These are phyloP conservation scores for Venustampulla echinocandica DNA, from an alignment of 495 filamentous ascomycete genomes.

Conservation along the genomic window DNA sequence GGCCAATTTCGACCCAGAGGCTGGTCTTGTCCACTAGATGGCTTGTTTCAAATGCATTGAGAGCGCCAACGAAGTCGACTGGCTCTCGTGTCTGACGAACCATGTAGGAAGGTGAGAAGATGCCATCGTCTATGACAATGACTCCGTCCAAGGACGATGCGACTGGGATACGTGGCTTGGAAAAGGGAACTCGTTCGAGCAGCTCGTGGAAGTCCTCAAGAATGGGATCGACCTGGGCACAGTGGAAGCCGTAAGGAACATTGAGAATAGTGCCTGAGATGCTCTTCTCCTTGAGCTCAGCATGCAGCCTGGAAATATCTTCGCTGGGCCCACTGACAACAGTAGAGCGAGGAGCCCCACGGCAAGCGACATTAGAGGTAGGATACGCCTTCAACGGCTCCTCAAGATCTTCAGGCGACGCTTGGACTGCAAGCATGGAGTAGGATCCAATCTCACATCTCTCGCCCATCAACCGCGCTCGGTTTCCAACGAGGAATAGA, in stretches of 20 bases:
- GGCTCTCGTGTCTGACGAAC: constrained; percentile 56
- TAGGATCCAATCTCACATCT: constrained; percentile 42
- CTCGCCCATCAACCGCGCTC: constrained; percentile 60
- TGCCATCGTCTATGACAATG: constrained; percentile 43
- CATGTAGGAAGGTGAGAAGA: constrained; percentile 53
- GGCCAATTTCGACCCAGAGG: constrained; percentile 58
- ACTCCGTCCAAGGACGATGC: constrained; percentile 60
- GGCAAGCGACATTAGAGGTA: constrained; percentile 46
- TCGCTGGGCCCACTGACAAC: constrained; percentile 46
- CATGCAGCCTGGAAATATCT: constrained; percentile 48
- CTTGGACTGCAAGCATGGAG: constrained; percentile 58
- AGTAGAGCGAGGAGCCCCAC: constrained; percentile 51
- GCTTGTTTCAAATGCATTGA: constrained; percentile 43
- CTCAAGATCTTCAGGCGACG: constrained; percentile 30
- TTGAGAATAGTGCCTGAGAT: constrained; percentile 57
- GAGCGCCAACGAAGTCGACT: constrained; percentile 61
- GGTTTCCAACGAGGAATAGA: constrained; percentile 69
- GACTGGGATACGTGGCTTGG: constrained; percentile 50
- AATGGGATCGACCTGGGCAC: constrained; percentile 65
- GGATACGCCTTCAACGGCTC: constrained; percentile 31
- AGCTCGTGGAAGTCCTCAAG: constrained; percentile 53
- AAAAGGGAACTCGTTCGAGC: constrained; percentile 49
- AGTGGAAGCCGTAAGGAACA: constrained; percentile 73
- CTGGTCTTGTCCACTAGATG: constrained; percentile 41
- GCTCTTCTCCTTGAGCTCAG: constrained; percentile 49